phyloP scores from a whole-genome alignment of 2,329 filamentous ascomycete species.

The Aspergillus pseudonomiae region DNA sequence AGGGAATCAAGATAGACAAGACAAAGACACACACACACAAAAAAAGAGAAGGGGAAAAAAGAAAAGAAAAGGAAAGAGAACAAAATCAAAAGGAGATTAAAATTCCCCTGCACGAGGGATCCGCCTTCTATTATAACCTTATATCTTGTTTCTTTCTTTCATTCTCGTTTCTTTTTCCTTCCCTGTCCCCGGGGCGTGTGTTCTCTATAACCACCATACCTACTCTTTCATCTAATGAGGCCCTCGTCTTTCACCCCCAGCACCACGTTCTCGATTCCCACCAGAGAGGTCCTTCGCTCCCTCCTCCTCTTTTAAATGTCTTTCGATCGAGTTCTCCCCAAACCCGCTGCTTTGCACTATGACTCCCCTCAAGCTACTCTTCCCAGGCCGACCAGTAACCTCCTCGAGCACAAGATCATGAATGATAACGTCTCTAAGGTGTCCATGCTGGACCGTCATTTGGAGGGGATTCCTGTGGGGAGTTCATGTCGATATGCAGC shows the following conservation, averaged over 20 bases:
- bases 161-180: constrained; percentile 15
- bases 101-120: constrained; percentile 11
- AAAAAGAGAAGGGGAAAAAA: neutral
- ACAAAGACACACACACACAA: neutral
- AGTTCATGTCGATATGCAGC: constrained; percentile 25
- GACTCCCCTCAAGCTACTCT: constrained; percentile 37
- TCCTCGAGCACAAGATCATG: constrained; percentile 49
- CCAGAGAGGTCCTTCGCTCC: constrained; percentile 8
- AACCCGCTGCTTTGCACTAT: constrained; percentile 46
- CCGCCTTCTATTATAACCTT: constrained; percentile 17
- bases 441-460: constrained; percentile 23
- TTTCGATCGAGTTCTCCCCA: constrained; percentile 53
- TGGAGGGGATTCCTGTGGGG: constrained; percentile 16
- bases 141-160: constrained; percentile 22
- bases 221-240: constrained; percentile 13
- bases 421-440: constrained; percentile 33
- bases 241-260: constrained; percentile 16
- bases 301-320: constrained; percentile 42
- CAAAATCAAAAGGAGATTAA: constrained; percentile 12
- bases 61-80: constrained; percentile 13
- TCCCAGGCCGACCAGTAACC: constrained; percentile 37
- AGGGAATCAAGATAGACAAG: neutral
- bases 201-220: constrained; percentile 17
- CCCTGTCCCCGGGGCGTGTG: constrained; percentile 12
- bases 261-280: constrained; percentile 8